A percentile compares a stretch with the other conserved stretches of the same genome.
phyloP scores from a whole-genome alignment of 2,329 filamentous ascomycete species.

The Emericellopsis cladophorae region DNA sequence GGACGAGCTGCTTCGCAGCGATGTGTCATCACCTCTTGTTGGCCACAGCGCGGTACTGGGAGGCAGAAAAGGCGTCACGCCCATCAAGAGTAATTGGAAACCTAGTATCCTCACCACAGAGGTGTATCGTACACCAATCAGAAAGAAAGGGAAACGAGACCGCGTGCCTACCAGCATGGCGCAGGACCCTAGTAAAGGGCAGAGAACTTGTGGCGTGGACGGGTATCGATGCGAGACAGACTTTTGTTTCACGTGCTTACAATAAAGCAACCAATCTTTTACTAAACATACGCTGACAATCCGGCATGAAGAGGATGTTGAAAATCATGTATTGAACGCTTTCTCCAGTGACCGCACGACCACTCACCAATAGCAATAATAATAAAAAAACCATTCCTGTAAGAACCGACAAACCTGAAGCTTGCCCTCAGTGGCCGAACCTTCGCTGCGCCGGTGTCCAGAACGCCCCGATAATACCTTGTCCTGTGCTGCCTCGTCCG shows the following conservation, averaged over 20 bases:
- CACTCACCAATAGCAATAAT: too few relatives aligned
- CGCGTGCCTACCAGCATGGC: constrained; percentile 12
- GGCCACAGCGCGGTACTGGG: constrained; percentile 3
- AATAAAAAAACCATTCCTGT: too few relatives aligned
- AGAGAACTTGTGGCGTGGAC: constrained; percentile 38
- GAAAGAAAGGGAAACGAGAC: constrained; percentile 7
- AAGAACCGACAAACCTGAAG: too few relatives aligned
- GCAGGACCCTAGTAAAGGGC: constrained; percentile 35
- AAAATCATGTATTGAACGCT: too few relatives aligned
- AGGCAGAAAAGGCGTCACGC: background rate
- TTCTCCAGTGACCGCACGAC: too few relatives aligned
- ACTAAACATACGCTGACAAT: background rate
- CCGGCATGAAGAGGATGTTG: background rate
- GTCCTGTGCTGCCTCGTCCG: too few relatives aligned
- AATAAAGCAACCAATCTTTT: background rate
- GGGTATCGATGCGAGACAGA: constrained; percentile 42
- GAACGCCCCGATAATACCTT: too few relatives aligned
- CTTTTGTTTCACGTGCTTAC: constrained; percentile 48
- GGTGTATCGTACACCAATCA: constrained; percentile 12
- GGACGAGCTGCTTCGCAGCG: constrained; percentile 14
- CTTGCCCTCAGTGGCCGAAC: too few relatives aligned
- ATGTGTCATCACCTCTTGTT: constrained; percentile 11
- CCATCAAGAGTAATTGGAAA: constrained; percentile 15
- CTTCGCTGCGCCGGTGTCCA: too few relatives aligned
- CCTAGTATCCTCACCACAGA: constrained; percentile 12